A percentile compares a stretch with the other conserved stretches of the same genome.
phyloP scores from a whole-genome alignment of 768 basidiomycete species.

The Hortiboletus flavorubellus region DNA sequence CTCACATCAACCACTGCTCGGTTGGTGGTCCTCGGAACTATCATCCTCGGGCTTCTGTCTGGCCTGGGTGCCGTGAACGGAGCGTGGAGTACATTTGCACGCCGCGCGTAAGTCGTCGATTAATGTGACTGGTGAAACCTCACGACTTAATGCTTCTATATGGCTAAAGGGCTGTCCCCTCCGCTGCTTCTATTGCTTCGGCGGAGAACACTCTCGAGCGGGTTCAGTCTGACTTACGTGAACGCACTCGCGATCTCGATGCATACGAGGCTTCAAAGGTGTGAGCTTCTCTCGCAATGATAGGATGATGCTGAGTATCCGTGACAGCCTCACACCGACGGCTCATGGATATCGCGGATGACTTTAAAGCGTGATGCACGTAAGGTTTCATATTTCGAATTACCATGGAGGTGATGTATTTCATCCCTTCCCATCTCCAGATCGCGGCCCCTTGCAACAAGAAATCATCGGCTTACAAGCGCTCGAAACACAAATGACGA shows the following conservation, averaged over 20 bases:
- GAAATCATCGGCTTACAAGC: slow-evolving; percentile 65
- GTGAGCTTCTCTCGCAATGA: slow-evolving; percentile 1
- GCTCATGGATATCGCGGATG: slow-evolving; percentile 29
- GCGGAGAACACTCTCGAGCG: slow-evolving; percentile 58
- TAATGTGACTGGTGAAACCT: slow-evolving; percentile 7
- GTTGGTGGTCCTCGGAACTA: slow-evolving; percentile 71
- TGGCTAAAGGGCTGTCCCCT: slow-evolving; percentile 20
- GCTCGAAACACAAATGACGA: slow-evolving; percentile 64
- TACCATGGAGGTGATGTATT: neutral
- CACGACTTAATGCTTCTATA: slow-evolving; percentile 7
- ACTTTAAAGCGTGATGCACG: slow-evolving; percentile 32
- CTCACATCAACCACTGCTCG: slow-evolving; percentile 54
- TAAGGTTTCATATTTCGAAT: slow-evolving; percentile 18
- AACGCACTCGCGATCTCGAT: slow-evolving; percentile 30
- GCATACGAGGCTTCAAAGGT: slow-evolving; percentile 25
- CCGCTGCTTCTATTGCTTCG: slow-evolving; percentile 38
- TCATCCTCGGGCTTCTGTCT: slow-evolving; percentile 75
- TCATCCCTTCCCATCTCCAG: slow-evolving; percentile 21
- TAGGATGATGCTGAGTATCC: slow-evolving; percentile 7
- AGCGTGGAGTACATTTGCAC: slow-evolving; percentile 45
- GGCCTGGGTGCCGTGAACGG: slow-evolving; percentile 75
- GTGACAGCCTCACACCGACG: slow-evolving; percentile 23
- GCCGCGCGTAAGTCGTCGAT: slow-evolving; percentile 24
- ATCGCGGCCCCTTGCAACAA: slow-evolving; percentile 40
- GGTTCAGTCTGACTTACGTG: slow-evolving; percentile 55